Evolutionary conservation across 371 early-diverging fungal species (phyloP).

Genomic region (Gilbertella persicaria): DNA sequence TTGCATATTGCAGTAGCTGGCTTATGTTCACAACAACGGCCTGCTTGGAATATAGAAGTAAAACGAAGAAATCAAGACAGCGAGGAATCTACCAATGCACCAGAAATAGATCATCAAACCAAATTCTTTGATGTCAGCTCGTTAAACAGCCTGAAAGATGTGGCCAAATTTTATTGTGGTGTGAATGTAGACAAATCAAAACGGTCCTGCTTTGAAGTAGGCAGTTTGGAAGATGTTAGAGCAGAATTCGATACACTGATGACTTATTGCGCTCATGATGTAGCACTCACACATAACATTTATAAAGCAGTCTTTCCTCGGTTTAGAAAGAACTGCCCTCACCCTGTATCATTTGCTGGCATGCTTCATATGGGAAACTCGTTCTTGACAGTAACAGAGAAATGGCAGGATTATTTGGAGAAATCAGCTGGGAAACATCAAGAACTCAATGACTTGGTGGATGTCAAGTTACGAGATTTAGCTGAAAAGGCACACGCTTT

Average conservation of each 20-base stretch:
- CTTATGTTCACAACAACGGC: constrained; percentile 87
- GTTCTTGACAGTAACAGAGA: constrained; percentile 78
- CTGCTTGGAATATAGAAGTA: constrained; percentile 72
- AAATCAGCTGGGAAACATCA: constrained; percentile 60
- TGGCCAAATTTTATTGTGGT: constrained; percentile 78
- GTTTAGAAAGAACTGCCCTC: constrained; percentile 84
- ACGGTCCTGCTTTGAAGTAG: constrained; percentile 71
- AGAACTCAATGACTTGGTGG: constrained; percentile 59
- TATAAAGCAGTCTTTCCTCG: constrained; percentile 70
- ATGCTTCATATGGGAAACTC: constrained; percentile 87
- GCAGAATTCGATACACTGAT: constrained; percentile 67
- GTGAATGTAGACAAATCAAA: constrained; percentile 74
- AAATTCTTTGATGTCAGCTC: constrained; percentile 73
- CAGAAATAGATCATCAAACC: constrained; percentile 15
- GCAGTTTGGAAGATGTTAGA: constrained; percentile 54
- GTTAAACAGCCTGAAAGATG: constrained; percentile 78
- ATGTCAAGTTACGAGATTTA: constrained; percentile 59
- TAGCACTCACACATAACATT: constrained; percentile 74
- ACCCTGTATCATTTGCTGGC: constrained; percentile 93
- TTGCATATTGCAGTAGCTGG: constrained; percentile 93
- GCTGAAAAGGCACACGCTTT: constrained; percentile 68
- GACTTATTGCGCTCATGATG: constrained; percentile 92
- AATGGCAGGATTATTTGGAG: constrained; percentile 74
- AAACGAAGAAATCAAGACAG: constrained; percentile 43
- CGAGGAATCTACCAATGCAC: constrained; percentile 30